Evolutionary conservation across 805 yeast species (phyloP), one percentile per base, ranked within the genome.

Genomic region (Barnettozyma sucrosica): DNA sequence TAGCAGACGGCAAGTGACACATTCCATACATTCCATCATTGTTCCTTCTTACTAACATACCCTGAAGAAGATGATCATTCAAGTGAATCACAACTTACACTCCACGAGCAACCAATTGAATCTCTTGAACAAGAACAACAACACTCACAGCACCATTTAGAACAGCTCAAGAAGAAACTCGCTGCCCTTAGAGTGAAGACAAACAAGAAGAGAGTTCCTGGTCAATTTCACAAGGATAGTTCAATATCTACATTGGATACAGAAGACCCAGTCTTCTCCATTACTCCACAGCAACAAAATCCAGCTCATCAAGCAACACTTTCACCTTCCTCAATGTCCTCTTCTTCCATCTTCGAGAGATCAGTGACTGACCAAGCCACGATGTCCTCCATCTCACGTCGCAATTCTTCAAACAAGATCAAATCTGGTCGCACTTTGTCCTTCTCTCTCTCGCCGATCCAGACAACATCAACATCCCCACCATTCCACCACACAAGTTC

Each of bases 321-420:
- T 10, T 47, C 53, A 7, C 44, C 51, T 11, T 44, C 41, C 10
- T 34, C 46, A 3, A 26, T 43, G 14, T 38, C 54, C 1, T 32
- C 48, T 2, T 46, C 55, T 0, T 48, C 54, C 7, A 54, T 54
- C 10, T 54, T 54, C 40, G 57, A 54, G 24, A 51, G 57, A 44
- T 52, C 54, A 1, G 56, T 54, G 4, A 55, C 51, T 21, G 55
- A 52, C 30, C 51, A 49, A 33, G 41, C 44, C 7, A 28, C 49
- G 18, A 46, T 46, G 13, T 39, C 43, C 3, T 46, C 49, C 21
- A 42, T 46, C 19, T 46, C 49, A 5, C 41, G 49, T 36, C 37
- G 49, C 23, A 43, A 43, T 24, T 54, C 57, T 11, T 40, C 36
- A 18, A 50, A 40, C 16, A 46, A 48, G 21, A 46, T 46, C 43